A percentile compares a stretch with the other conserved stretches of the same genome.
These are phyloP conservation scores for Fusarium sacchari DNA, from an alignment of 2,329 filamentous ascomycete species.

Conservation along the genomic window DNA sequence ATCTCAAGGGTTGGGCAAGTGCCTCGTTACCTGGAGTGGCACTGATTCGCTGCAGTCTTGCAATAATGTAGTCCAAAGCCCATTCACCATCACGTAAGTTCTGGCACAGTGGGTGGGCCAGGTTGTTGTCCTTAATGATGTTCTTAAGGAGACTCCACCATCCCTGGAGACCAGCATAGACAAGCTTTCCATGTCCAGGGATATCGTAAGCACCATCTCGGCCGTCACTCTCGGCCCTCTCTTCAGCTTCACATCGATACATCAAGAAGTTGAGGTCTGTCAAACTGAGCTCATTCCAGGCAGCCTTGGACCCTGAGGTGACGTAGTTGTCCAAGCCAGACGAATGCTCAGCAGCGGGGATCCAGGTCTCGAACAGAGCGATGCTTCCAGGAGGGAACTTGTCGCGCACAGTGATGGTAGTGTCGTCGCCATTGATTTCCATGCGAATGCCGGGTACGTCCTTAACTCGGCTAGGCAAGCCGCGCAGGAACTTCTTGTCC, in stretches of 20 bases:
- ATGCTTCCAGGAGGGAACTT: conserved; percentile 94
- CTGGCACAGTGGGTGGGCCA: conserved; percentile 92
- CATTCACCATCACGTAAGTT: conserved; percentile 92
- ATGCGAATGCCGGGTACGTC: conserved; percentile 79
- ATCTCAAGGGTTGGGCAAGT: conserved; percentile 74
- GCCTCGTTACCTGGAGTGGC: conserved; percentile 69
- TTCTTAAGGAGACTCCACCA: conserved; percentile 95
- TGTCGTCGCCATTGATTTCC: conserved; percentile 77
- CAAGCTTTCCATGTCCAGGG: conserved; percentile 82
- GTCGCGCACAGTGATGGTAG: conserved; percentile 81
- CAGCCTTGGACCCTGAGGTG: conserved; percentile 80
- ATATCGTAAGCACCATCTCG: conserved; percentile 90
- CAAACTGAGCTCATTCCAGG: conserved; percentile 79
- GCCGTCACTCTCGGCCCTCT: conserved; percentile 79
- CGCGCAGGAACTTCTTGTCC: conserved; percentile 78
- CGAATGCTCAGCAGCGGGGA: conserved; percentile 85
- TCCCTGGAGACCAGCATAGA: conserved; percentile 96
- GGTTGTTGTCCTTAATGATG: conserved; percentile 87
- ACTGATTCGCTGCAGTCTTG: conserved; percentile 78
- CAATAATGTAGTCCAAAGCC: conserved; percentile 88
- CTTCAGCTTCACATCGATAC: conserved; percentile 92
- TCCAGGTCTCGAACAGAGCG: conserved; percentile 95
- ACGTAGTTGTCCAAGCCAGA: conserved; percentile 87
- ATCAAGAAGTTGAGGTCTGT: conserved; percentile 91
- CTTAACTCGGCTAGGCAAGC: conserved; percentile 84